Evolutionary conservation across 768 basidiomycete species (phyloP).

Genomic region (Hysterangium stoloniferum): DNA sequence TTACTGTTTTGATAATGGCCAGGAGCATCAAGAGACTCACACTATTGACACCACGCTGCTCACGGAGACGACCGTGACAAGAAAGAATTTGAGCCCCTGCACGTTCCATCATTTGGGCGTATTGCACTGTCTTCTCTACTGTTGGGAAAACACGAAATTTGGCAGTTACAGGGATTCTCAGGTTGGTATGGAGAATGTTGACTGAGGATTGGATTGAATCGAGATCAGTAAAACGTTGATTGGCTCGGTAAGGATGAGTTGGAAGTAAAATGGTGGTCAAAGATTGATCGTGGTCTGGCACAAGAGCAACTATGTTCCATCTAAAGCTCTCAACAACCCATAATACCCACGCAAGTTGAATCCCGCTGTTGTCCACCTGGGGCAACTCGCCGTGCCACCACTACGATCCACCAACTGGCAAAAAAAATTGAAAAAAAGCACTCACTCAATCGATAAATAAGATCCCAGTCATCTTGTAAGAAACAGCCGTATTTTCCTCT

Average conservation of each 20-base stretch:
- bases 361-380: background rate
- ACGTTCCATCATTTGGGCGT: constrained; percentile 91
- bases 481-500: constrained; percentile 84
- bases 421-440: constrained; percentile 25
- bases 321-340: background rate
- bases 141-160: constrained; percentile 91
- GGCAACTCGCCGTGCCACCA: too few relatives aligned
- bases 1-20: background rate
- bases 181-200: constrained; percentile 73
- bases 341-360: background rate
- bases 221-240: background rate
- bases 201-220: constrained; percentile 41
- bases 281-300: too few relatives aligned
- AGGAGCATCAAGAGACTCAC: constrained; percentile 29
- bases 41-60: constrained; percentile 82
- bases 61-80: constrained; percentile 85
- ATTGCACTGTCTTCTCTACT: constrained; percentile 81
- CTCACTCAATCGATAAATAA: constrained; percentile 70
- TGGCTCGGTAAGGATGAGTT: background rate
- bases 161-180: constrained; percentile 89
- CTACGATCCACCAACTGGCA: too few relatives aligned
- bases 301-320: too few relatives aligned
- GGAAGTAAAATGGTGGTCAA: background rate
- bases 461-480: constrained; percentile 91
- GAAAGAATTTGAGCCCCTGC: constrained; percentile 95